Evolutionary conservation across 192 early-diverging fungal species (phyloP).

Genomic region (Linnemannia hyalina): DNA sequence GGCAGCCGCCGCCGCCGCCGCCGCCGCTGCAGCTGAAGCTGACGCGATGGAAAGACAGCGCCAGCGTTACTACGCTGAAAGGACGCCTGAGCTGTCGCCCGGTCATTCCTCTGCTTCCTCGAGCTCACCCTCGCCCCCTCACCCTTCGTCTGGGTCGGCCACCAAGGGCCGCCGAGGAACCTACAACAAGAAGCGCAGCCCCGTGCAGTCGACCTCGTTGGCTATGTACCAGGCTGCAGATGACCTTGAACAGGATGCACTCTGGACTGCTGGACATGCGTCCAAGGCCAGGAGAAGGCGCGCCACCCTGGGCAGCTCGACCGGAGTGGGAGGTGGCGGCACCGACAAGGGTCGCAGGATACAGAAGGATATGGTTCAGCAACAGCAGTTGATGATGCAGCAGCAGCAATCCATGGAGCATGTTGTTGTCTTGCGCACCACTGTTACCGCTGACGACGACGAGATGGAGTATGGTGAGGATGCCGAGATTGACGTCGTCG

Average conservation of each 20-base stretch:
- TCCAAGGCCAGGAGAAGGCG: constrained; percentile 30
- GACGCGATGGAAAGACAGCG: constrained; percentile 5
- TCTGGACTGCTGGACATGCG: neutral
- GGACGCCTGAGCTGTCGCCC: constrained; percentile 38
- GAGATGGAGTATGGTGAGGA: constrained; percentile 50
- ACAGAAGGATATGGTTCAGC: constrained; percentile 29
- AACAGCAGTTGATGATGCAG: constrained; percentile 14
- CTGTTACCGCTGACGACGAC: neutral
- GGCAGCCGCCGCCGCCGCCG: neutral
- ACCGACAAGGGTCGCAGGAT: constrained; percentile 29
- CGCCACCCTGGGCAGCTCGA: neutral
- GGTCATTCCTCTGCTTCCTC: constrained; percentile 30
- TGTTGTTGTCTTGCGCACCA: constrained; percentile 19
- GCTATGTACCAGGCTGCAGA: constrained; percentile 2
- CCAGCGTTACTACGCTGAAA: constrained; percentile 9
- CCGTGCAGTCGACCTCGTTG: neutral
- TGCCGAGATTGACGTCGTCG: constrained; percentile 50
- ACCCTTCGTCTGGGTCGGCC: constrained; percentile 26
- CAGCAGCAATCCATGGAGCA: neutral
- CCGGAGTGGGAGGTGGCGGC: constrained; percentile 14
- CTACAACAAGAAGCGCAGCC: constrained; percentile 10
- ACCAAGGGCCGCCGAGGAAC: constrained; percentile 11
- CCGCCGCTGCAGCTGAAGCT: constrained; percentile 1
- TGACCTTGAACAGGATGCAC: neutral
- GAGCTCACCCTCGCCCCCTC: constrained; percentile 29